Base-by-base conservation (phyloP, 192 early-diverging fungal species). In the Rhizoclosmatium sp. region DNA sequence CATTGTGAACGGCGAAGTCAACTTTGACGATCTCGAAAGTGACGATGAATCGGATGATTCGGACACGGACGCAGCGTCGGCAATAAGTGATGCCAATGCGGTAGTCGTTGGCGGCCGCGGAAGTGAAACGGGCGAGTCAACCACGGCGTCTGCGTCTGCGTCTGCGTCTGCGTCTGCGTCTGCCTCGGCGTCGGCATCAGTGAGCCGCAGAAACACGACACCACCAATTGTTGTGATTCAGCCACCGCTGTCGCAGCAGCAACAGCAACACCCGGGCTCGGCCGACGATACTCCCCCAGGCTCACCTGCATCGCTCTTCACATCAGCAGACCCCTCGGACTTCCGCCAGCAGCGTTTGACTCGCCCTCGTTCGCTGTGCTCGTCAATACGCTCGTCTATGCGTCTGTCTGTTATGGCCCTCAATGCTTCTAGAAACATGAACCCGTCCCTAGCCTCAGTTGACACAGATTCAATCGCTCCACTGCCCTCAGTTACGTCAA, bases 1-100 rank as follows among this genome's bases (percentile, higher is more conserved):
- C 42, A 80, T 80, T 51, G 59, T 48, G n/a, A 70, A 80, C 56
- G 78, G 70, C 40, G 69, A 65, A 2, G 47, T 80, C 2, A 65
- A 73, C 47, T 64, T 65, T n/a, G 78, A 80, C 42, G 78, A 74
- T 47, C 47, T 80, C 21, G 69, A 62, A 4, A 21, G 10, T 9
- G 61, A 39, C 61, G 59, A 60, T 7, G 56, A 60, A 41, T 46
- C 12, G 9, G 66, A 56, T 41, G 65, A 46, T 42, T 19, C 16
- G 21, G 46, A 46, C 14, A 21, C 16, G 39, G 65, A 47, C 10
- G 40, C 46, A 7, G 61, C n/a, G 5, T 5, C 14, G 5, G 21
- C 61, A 5, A 23, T 9, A 9, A 9, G 10, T 5, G 40, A 39
- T 21, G 61, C n/a, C 10, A 21, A 39, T 7, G 61, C 40, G 21